A percentile compares a stretch with the other conserved stretches of the same genome.
phyloP scores from a whole-genome alignment of 208 protist species.

The Trypanosoma congolense region DNA sequence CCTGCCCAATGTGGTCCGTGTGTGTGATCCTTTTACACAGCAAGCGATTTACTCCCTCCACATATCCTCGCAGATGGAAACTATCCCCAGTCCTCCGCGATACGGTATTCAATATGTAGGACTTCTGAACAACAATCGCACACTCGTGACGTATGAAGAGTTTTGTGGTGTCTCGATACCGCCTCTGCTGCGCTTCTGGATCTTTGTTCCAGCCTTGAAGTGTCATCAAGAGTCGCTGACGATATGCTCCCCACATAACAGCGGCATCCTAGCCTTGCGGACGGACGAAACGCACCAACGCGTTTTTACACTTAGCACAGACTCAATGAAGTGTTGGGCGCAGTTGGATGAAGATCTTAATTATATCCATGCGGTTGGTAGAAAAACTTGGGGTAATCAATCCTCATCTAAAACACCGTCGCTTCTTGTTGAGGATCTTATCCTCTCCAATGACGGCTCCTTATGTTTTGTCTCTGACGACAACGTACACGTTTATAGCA shows the following conservation, averaged over 20 bases:
- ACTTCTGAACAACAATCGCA: conserved; percentile 50
- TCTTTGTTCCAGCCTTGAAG: conserved; percentile 44
- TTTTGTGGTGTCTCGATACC: conserved; percentile 59
- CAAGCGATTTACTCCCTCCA: conserved; percentile 85
- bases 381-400: conserved; percentile 65
- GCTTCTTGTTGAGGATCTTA: conserved; percentile 33
- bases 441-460: conserved; percentile 57
- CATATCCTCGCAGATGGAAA: conserved; percentile 85
- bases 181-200: conserved; percentile 75
- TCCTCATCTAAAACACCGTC: conserved; percentile 66
- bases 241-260: conserved; percentile 71
- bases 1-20: conserved; percentile 69
- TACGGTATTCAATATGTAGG: conserved; percentile 80
- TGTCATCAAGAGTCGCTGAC: conserved; percentile 69
- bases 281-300: conserved; percentile 52
- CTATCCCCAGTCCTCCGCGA: conserved; percentile 50
- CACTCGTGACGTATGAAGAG: conserved; percentile 78
- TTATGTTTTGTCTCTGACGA: conserved; percentile 82
- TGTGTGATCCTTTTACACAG: conserved; percentile 83
- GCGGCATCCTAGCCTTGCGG: conserved; percentile 45
- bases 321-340: conserved; percentile 77
- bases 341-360: conserved; percentile 53
- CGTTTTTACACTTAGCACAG: conserved; percentile 68
- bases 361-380: conserved; percentile 26
- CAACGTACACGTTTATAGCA: conserved; percentile 61